Percentiles rank a stretch among this genome's conserved stretches.
Evolutionary conservation across 2,329 filamentous ascomycete species (phyloP).

Genomic region (Raffaelea arxii): DNA sequence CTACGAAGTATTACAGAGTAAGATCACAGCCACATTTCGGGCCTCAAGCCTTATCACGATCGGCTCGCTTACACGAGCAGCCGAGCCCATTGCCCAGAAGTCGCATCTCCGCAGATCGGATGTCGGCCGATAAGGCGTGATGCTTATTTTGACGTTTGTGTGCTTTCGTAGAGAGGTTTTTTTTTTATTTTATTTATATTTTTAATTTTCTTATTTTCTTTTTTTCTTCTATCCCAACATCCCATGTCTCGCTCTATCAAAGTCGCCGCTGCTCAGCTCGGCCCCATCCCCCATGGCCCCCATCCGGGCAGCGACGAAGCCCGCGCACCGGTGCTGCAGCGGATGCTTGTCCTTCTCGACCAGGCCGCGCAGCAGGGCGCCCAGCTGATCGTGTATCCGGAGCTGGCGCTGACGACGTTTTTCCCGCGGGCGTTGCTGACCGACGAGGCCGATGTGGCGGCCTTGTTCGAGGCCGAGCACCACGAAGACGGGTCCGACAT

Average conservation of each 20-base stretch:
- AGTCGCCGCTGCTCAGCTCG: slow-evolving; percentile 46
- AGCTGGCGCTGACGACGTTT: slow-evolving; percentile 46
- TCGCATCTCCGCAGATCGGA: too few relatives aligned
- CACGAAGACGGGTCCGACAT: slow-evolving; percentile 21
- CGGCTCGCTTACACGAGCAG: too few relatives aligned
- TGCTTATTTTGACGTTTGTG: too few relatives aligned
- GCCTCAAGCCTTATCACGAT: too few relatives aligned
- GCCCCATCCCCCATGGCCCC: slow-evolving; percentile 26
- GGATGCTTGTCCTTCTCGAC: slow-evolving; percentile 39
- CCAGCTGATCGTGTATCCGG: slow-evolving; percentile 42
- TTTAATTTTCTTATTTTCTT: background rate
- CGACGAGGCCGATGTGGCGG: slow-evolving; percentile 29
- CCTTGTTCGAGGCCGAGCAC: slow-evolving; percentile 39
- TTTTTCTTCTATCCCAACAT: background rate
- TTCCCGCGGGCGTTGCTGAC: slow-evolving; percentile 41
- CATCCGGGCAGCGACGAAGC: slow-evolving; percentile 21
- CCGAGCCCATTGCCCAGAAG: too few relatives aligned
- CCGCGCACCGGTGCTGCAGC: slow-evolving; percentile 30
- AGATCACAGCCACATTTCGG: too few relatives aligned
- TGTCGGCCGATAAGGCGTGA: too few relatives aligned
- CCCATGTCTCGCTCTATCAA: slow-evolving; percentile 11
- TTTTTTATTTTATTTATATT: too few relatives aligned
- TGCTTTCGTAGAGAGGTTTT: too few relatives aligned
- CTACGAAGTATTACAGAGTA: too few relatives aligned
- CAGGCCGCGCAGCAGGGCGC: slow-evolving; percentile 32